These are phyloP conservation scores for Monascus ruber DNA, from an alignment of 2,329 filamentous ascomycete species.

Conservation along the genomic window DNA sequence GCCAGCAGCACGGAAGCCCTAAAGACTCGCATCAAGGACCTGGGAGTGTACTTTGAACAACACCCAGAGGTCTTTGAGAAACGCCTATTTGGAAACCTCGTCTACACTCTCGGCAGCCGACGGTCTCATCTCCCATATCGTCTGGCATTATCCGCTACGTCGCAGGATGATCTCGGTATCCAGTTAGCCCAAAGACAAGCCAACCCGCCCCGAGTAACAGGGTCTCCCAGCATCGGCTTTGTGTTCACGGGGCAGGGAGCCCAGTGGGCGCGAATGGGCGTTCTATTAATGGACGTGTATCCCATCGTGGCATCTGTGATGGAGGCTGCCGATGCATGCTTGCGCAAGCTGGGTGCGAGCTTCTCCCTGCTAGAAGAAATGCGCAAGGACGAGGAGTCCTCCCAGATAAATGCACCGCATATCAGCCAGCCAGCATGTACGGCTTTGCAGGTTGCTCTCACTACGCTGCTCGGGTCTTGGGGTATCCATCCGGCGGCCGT, in stretches of 20 bases:
- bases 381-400: conserved; percentile 1
- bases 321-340: conserved; percentile 2
- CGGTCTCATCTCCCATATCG: conserved; percentile 12
- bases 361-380: conserved; percentile 11
- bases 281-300: conserved; percentile 12
- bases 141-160: conserved; percentile 4
- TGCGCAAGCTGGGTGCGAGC: conserved; percentile 8
- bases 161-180: conserved; percentile 1
- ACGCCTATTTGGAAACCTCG: conserved; percentile 13
- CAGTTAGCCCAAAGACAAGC: conserved; percentile 1
- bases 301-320: conserved; percentile 8
- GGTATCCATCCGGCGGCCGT: conserved; percentile 10
- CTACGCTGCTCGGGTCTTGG: conserved; percentile 12
- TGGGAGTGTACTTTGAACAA: conserved; percentile 15
- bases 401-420: conserved; percentile 6
- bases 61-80: conserved; percentile 13
- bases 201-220: conserved; percentile 7
- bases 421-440: conserved; percentile 12
- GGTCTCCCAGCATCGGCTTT: conserved; percentile 6
- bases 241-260: conserved; percentile 28
- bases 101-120: conserved; percentile 15
- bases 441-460: conserved; percentile 14
- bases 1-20: conserved; percentile 13
- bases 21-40: conserved; percentile 11
- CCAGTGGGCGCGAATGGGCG: conserved; percentile 22